Evolutionary conservation across 768 basidiomycete genomes (phyloP).

Genomic region (Suillus hirtellus): DNA sequence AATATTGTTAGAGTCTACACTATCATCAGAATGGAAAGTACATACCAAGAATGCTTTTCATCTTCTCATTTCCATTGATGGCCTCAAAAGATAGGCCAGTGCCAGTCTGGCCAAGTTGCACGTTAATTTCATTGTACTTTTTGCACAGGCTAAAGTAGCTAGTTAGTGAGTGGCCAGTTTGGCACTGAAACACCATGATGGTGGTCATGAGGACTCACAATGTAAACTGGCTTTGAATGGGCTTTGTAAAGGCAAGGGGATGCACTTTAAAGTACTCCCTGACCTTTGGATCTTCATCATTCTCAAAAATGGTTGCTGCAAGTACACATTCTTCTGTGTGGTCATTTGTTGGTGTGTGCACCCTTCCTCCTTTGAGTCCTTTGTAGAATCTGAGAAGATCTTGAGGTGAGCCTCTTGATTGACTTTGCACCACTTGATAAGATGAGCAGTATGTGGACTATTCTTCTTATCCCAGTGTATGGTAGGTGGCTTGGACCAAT

Average conservation of each 20-base stretch:
- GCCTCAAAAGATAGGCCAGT: background rate
- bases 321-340: background rate
- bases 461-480: background rate
- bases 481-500: background rate
- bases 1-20: background rate
- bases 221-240: too few relatives aligned
- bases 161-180: background rate
- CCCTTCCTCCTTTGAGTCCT: conserved; percentile 7
- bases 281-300: background rate
- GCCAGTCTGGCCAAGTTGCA: background rate
- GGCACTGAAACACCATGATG: background rate
- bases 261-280: background rate
- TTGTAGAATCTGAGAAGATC: background rate
- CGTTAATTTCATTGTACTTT: background rate
- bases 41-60: background rate
- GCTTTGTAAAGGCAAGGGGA: background rate
- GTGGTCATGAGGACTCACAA: too few relatives aligned
- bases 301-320: background rate
- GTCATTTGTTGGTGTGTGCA: background rate
- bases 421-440: conserved; percentile 8
- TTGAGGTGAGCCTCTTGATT: conserved; percentile 1
- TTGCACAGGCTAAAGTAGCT: background rate
- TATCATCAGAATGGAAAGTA: background rate
- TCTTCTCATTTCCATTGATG: background rate
- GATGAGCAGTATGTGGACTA: background rate